Evolutionary conservation across 2,329 filamentous ascomycete species (phyloP), one percentile per base, ranked within the genome.

Genomic region (Pyrenochaeta sp.): DNA sequence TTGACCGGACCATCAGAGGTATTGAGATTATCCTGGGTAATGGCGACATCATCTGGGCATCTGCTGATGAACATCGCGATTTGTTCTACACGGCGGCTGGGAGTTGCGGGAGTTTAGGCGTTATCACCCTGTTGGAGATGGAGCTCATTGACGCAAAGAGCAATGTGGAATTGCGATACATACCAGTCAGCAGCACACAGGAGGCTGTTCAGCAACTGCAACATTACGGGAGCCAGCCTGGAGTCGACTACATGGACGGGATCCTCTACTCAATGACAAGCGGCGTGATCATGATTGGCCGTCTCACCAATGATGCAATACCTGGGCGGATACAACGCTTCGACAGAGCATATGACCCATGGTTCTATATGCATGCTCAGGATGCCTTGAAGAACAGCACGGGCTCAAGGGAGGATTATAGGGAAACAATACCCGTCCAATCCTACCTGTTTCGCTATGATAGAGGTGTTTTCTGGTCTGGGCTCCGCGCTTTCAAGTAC

Each of bases 321-420:
- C 49, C 67, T 5, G 63, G 58, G 7, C 57, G 48, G 11, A 64
- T 69, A 21, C 71, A 76, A 47, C 66, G 66, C 4, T 89, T 91
- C 71, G 83, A 82, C n/a, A 78, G 82, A 10, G 76, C 83, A 0
- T 72, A 71, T 3, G 89, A 92, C 60, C 85, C 87, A 0, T 92
- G 89, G 90, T 91, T 90, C 67, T 92, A 91, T 54, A 76, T 91
- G 2, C 88, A 90, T 59, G 88, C 84, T 1, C 75, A 85, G 58
- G 51, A 60, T 7, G 56, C 72, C 1, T 21, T 74, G 11, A 60
- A 62, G 18, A 58, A 37, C 20, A 56, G 20, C 14, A 37, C 48
- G 17, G 23, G 51, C 2, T 39, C 54, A 7, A 54, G 53, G 27
- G 39, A n/a, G 7, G 54, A 53, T 1, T 59, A 67, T 57, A 68